These are phyloP conservation scores for Penicillium griseofulvum DNA, from an alignment of 2,329 filamentous ascomycete species.

Conservation along the genomic window DNA sequence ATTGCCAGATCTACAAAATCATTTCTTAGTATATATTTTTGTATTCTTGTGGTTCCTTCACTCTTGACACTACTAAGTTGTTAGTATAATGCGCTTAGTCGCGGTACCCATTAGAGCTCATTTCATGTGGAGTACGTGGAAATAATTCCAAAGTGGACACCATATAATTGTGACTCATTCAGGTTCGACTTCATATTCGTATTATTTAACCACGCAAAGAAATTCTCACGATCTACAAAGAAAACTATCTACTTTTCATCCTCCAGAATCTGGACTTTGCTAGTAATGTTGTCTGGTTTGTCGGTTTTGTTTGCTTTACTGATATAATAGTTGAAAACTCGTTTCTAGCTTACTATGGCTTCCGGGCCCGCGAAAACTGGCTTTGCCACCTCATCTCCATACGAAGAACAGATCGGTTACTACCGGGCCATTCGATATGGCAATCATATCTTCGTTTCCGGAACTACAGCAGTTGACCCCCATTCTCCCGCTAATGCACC, in stretches of 20 bases:
- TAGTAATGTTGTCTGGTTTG: not conserved
- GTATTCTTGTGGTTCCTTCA: not conserved
- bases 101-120: too few relatives aligned
- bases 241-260: not conserved
- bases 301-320: not conserved
- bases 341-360: not conserved
- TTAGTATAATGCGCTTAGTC: too few relatives aligned
- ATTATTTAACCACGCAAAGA: not conserved
- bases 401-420: conserved; percentile 38
- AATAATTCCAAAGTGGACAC: too few relatives aligned
- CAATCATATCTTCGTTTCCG: conserved; percentile 38
- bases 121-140: too few relatives aligned
- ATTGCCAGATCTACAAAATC: too few relatives aligned
- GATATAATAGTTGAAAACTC: not conserved
- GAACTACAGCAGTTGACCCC: conserved; percentile 40
- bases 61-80: too few relatives aligned
- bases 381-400: conserved; percentile 37
- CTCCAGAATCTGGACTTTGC: not conserved
- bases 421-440: conserved; percentile 40
- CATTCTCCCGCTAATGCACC: conserved; percentile 27
- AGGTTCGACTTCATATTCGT: not conserved
- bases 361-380: conserved; percentile 17
- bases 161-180: not conserved
- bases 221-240: not conserved
- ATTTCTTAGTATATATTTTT: not conserved